Evolutionary conservation across 495 filamentous ascomycete genomes (phyloP).

Genomic region (Platismatia glauca): DNA sequence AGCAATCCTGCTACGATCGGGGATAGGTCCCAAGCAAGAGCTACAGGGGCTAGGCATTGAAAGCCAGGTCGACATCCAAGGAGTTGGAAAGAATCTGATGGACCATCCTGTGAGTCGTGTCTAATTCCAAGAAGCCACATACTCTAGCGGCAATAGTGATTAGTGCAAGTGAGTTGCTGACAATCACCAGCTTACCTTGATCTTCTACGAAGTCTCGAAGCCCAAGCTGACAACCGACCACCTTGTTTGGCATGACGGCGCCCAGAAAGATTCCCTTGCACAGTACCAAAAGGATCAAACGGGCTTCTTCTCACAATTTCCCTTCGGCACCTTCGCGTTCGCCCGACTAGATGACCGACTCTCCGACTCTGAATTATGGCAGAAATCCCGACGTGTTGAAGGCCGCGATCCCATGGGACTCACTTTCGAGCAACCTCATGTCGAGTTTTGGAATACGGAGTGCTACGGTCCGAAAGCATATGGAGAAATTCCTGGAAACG

Average conservation of each 20-base stretch:
- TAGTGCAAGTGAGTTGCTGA: slow-evolving; percentile 2
- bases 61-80: neutral
- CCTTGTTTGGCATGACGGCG: slow-evolving; percentile 23
- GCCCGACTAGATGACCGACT: neutral
- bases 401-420: neutral
- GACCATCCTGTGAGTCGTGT: neutral
- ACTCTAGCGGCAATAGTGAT: neutral
- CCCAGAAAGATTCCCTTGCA: slow-evolving; percentile 23
- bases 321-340: neutral
- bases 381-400: neutral
- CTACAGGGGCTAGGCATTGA: neutral
- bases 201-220: slow-evolving; percentile 31
- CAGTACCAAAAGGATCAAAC: neutral
- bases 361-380: neutral
- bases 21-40: neutral
- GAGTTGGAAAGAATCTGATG: neutral
- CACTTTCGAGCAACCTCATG: neutral
- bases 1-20: neutral
- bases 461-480: neutral
- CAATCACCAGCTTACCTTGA: slow-evolving; percentile 23
- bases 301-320: neutral
- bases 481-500: neutral
- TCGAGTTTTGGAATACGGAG: neutral
- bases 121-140: neutral
- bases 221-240: slow-evolving; percentile 26